phyloP scores from a whole-genome alignment of 1,284 basidiomycete species.

The Caloboletus firmus region DNA sequence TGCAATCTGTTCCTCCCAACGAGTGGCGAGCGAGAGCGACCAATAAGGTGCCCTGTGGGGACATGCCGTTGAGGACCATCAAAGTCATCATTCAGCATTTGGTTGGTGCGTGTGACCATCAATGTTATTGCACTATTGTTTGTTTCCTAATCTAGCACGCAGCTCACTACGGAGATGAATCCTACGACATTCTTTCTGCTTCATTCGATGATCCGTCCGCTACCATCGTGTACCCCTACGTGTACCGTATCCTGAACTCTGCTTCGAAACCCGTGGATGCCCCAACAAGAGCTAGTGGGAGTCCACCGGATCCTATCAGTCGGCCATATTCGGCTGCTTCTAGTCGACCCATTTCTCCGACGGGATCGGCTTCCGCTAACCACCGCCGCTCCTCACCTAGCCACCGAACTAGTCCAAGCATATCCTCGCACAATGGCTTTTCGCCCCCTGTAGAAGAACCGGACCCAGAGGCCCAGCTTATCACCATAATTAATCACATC shows the following conservation, averaged over 20 bases:
- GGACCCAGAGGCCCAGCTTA: constrained; percentile 76
- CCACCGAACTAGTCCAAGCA: constrained; percentile 64
- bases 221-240: constrained; percentile 81
- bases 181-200: constrained; percentile 75
- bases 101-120: constrained; percentile 64
- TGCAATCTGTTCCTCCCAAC: constrained; percentile 91
- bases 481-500: constrained; percentile 86
- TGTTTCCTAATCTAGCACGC: constrained; percentile 30
- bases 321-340: constrained; percentile 56
- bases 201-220: constrained; percentile 82
- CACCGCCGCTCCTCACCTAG: constrained; percentile 57
- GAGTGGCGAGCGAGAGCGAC: constrained; percentile 93
- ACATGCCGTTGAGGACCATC: constrained; percentile 95
- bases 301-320: constrained; percentile 39
- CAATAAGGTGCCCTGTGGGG: constrained; percentile 90
- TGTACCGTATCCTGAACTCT: constrained; percentile 82
- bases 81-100: constrained; percentile 98
- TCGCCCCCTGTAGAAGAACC: constrained; percentile 64
- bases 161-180: constrained; percentile 80
- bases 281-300: constrained; percentile 41
- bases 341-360: constrained; percentile 64
- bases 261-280: constrained; percentile 45
- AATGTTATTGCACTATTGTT: constrained; percentile 6
- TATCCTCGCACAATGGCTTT: constrained; percentile 56
- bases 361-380: constrained; percentile 55